Conservation (phyloP, 805 yeast species). For the Candida boidinii region DNA sequence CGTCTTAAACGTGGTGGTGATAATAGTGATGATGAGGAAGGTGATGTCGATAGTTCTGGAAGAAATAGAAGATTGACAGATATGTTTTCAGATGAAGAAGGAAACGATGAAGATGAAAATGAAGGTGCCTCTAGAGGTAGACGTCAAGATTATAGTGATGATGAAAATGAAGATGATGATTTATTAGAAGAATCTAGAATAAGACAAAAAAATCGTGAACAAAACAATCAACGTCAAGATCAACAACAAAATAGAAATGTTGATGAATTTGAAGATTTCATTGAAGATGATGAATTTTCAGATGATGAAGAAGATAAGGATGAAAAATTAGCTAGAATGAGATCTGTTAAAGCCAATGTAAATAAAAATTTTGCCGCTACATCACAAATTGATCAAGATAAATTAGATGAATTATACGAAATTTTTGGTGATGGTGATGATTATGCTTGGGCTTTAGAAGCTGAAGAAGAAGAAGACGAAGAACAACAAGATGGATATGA, state of each 20-base stretch:
- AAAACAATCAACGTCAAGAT: conserved; percentile 17
- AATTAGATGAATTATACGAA: conserved; percentile 86
- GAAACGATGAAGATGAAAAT: conserved; percentile 19
- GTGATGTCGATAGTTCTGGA: conserved; percentile 1
- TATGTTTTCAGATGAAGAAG: conserved; percentile 62
- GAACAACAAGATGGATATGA: conserved; percentile 44
- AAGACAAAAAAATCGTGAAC: conserved; percentile 13
- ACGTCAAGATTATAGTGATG: conserved; percentile 25
- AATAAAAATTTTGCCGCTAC: conserved; percentile 21
- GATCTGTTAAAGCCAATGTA: conserved; percentile 22
- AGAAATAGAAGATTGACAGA: conserved; percentile 41
- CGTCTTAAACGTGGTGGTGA: conserved; percentile 72
- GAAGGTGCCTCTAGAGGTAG: conserved; percentile 16
- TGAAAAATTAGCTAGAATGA: conserved; percentile 28
- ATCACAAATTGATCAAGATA: conserved; percentile 72
- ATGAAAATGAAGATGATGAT: conserved; percentile 23
- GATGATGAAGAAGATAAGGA: conserved; percentile 73
- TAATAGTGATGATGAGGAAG: conserved; percentile 21
- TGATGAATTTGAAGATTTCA: conserved; percentile 93
- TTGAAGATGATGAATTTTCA: conserved; percentile 93
- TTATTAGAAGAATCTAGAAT: conserved; percentile 20
- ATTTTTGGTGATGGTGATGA: conserved; percentile 96
- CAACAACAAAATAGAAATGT: conserved; percentile 17
- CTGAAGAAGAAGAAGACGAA: conserved; percentile 60
- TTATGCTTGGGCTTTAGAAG: conserved; percentile 96